Conservation (phyloP, 768 basidiomycete species). For the Termitomyces sp. region DNA sequence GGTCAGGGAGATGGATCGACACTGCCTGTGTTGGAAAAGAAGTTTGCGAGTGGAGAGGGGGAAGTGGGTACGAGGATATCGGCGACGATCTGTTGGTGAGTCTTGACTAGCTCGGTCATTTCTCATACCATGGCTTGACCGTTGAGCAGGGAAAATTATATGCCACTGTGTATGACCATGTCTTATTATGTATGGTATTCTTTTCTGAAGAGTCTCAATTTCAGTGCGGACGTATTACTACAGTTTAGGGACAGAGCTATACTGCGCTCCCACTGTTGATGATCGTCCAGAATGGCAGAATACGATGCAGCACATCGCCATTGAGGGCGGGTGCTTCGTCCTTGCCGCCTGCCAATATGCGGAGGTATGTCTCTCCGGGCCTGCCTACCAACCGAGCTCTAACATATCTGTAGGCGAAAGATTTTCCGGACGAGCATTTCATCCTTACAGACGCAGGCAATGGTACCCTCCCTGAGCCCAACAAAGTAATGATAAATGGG, state of each 20-base stretch:
- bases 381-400: conserved; percentile 18
- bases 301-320: conserved; percentile 62
- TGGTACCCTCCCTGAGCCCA: conserved; percentile 32
- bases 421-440: conserved; percentile 50
- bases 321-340: conserved; percentile 71
- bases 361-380: conserved; percentile 23
- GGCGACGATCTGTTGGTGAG: conserved; percentile 60
- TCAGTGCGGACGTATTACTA: conserved; percentile 61
- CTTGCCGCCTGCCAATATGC: conserved; percentile 62
- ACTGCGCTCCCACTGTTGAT: conserved; percentile 69
- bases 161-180: conserved; percentile 37
- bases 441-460: conserved; percentile 29
- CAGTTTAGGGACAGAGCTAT: conserved; percentile 55
- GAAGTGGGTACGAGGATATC: conserved; percentile 45
- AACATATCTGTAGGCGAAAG: conserved; percentile 22
- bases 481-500: conserved; percentile 59
- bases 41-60: conserved; percentile 28
- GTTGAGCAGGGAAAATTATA: conserved; percentile 61
- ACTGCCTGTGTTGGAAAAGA: conserved; percentile 44
- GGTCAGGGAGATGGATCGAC: conserved; percentile 57
- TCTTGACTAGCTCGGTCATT: not conserved
- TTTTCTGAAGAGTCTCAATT: not conserved
- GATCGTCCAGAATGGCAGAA: conserved; percentile 52
- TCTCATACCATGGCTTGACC: not conserved
- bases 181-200: not conserved